These are phyloP conservation scores for Alternaria postmessia DNA, from an alignment of 2,329 filamentous ascomycete species.

Conservation along the genomic window DNA sequence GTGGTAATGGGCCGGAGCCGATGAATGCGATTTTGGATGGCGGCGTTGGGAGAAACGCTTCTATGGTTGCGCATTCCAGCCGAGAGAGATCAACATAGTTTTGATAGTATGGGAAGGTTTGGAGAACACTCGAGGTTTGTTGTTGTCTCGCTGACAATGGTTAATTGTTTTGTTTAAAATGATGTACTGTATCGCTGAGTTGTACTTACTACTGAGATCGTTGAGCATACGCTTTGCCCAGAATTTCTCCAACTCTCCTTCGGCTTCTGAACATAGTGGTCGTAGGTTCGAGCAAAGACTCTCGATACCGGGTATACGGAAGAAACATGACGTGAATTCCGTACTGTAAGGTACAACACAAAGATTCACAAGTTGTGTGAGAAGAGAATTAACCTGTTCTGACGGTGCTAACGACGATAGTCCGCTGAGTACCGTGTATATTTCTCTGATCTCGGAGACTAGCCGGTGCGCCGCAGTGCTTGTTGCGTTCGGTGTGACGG, in stretches of 20 bases:
- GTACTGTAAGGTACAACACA: slow-evolving; percentile 42
- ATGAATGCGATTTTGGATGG: slow-evolving; percentile 57
- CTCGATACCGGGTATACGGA: slow-evolving; percentile 43
- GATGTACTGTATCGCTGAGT: background rate
- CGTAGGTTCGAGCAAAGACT: slow-evolving; percentile 51
- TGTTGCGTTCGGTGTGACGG: slow-evolving; percentile 31
- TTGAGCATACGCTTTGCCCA: slow-evolving; percentile 53
- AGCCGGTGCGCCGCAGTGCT: slow-evolving; percentile 29
- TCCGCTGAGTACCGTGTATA: slow-evolving; percentile 23
- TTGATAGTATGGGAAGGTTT: slow-evolving; percentile 57
- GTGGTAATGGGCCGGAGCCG: slow-evolving; percentile 60
- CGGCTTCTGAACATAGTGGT: slow-evolving; percentile 55
- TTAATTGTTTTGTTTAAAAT: background rate
- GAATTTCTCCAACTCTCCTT: slow-evolving; percentile 56
- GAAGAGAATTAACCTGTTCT: slow-evolving; percentile 43
- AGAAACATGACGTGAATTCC: slow-evolving; percentile 32
- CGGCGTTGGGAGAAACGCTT: slow-evolving; percentile 41
- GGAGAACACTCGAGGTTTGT: background rate
- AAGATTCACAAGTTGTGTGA: slow-evolving; percentile 50
- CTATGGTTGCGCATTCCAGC: slow-evolving; percentile 56
- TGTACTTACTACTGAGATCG: slow-evolving; percentile 11
- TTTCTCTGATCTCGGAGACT: slow-evolving; percentile 29
- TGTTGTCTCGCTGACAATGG: background rate
- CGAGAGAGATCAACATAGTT: slow-evolving; percentile 61
- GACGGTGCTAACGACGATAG: slow-evolving; percentile 43